These are phyloP conservation scores for Carex kokanica DNA, from an alignment of 176 grass and related monocot species.

Conservation along the genomic window DNA sequence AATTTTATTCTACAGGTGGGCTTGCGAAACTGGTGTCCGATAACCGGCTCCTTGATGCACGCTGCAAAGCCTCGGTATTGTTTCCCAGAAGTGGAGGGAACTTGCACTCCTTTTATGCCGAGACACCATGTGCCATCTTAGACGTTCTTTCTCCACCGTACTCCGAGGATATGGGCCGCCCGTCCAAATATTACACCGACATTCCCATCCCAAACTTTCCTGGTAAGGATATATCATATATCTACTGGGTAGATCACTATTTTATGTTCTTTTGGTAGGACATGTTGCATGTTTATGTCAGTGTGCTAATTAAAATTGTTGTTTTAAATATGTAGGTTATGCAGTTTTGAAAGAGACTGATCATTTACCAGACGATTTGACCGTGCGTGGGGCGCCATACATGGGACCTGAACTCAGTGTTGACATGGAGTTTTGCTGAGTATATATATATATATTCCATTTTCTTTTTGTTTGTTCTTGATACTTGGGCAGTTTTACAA, in stretches of 20 bases:
- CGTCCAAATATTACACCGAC: constrained; percentile 61
- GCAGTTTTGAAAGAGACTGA: constrained; percentile 50
- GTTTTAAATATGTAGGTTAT: constrained; percentile 37
- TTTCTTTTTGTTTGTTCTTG: constrained; percentile 13
- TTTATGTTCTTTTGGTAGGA: too few relatives aligned
- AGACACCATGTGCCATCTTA: constrained; percentile 79
- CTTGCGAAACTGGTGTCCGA: constrained; percentile 61
- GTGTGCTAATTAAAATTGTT: not conserved
- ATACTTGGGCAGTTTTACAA: constrained; percentile 25
- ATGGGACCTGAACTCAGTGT: constrained; percentile 52
- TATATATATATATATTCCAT: not conserved
- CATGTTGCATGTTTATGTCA: too few relatives aligned
- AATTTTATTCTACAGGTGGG: constrained; percentile 35
- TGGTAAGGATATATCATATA: constrained; percentile 25
- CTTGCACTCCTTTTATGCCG: constrained; percentile 71
- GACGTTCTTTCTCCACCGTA: constrained; percentile 76
- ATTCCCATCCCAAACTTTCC: constrained; percentile 46
- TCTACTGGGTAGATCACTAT: too few relatives aligned
- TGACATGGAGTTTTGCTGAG: constrained; percentile 37
- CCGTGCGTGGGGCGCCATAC: constrained; percentile 54
- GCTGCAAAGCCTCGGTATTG: constrained; percentile 55
- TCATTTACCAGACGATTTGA: constrained; percentile 47
- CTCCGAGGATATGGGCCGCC: constrained; percentile 50
- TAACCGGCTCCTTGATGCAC: constrained; percentile 41
- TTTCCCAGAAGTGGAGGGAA: constrained; percentile 82